Evolutionary conservation across 1,284 basidiomycete genomes (phyloP).

Genomic region (Anthracocystis walkeri): DNA sequence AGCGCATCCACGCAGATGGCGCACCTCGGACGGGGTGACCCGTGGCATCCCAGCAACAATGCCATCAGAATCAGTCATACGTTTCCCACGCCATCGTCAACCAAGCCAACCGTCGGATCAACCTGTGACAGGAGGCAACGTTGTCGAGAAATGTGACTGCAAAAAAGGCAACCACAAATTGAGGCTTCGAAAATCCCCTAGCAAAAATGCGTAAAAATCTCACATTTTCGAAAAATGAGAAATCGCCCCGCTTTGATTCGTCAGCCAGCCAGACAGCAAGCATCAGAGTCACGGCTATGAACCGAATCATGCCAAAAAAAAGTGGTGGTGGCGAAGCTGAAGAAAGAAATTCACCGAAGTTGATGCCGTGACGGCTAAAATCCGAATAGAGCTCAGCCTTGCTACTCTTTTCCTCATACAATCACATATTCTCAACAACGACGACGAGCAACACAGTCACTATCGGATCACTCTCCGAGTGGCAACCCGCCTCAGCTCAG

Average conservation of each 20-base stretch:
- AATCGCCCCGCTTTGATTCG: conserved; percentile 2
- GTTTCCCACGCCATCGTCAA: no score
- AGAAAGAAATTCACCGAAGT: conserved; percentile 9
- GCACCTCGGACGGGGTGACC: no score
- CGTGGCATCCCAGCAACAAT: no score
- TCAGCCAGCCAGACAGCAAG: no score
- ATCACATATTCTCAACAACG: conserved; percentile 4
- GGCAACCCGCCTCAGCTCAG: no score
- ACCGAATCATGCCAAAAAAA: neutral
- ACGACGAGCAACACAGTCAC: neutral
- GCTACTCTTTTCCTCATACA: neutral
- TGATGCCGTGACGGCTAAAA: conserved; percentile 6
- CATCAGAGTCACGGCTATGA: neutral
- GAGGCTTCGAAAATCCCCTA: no score
- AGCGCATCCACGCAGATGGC: no score
- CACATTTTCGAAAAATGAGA: neutral
- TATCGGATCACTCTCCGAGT: conserved; percentile 1
- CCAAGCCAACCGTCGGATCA: no score
- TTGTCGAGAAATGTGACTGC: no score
- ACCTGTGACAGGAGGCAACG: no score
- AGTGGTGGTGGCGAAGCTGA: neutral
- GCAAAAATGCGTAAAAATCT: neutral
- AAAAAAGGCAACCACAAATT: no score
- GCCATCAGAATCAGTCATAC: no score
- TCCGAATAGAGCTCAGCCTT: neutral